Percentiles rank a stretch among this genome's conserved stretches.
Conservation (phyloP, 2,329 filamentous ascomycete species). For the Aspergillus proliferans region DNA sequence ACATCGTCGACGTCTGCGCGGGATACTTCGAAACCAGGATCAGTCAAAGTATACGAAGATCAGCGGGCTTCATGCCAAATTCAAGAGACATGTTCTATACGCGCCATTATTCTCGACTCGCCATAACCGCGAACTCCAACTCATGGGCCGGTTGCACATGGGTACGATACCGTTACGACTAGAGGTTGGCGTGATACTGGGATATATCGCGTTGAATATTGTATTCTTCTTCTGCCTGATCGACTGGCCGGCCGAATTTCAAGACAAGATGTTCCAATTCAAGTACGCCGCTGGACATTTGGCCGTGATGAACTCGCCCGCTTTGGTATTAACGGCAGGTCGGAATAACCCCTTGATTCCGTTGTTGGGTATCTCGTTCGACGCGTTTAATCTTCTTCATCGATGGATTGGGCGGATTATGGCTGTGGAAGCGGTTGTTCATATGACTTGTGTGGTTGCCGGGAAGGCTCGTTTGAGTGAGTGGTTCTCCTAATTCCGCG, state of each 20-base stretch:
- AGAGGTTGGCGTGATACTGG: slow-evolving; percentile 60
- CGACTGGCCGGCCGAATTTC: slow-evolving; percentile 26
- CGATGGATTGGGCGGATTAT: slow-evolving; percentile 73
- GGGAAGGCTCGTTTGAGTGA: slow-evolving; percentile 15
- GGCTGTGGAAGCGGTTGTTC: slow-evolving; percentile 60
- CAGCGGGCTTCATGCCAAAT: slow-evolving; percentile 9
- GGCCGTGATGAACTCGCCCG: slow-evolving; percentile 79
- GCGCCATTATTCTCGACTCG: slow-evolving; percentile 65
- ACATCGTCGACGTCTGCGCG: slow-evolving; percentile 18
- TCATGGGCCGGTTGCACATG: slow-evolving; percentile 58
- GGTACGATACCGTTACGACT: slow-evolving; percentile 69
- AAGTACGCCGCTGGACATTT: slow-evolving; percentile 78
- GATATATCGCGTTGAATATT: slow-evolving; percentile 63
- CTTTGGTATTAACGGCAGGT: slow-evolving; percentile 75
- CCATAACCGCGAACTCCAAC: slow-evolving; percentile 65
- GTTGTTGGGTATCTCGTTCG: slow-evolving; percentile 76
- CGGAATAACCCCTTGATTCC: slow-evolving; percentile 86
- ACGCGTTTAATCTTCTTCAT: slow-evolving; percentile 86
- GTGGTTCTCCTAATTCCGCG: not conserved
- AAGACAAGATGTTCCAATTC: slow-evolving; percentile 40
- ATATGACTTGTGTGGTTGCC: slow-evolving; percentile 45
- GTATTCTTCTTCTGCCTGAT: slow-evolving; percentile 55
- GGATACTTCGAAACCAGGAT: slow-evolving; percentile 12
- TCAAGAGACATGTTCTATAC: slow-evolving; percentile 40
- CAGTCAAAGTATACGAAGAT: slow-evolving; percentile 16